Evolutionary conservation across 306 rosid species (phyloP), one percentile per base, ranked within the genome.

Genomic region (Quercus agrifolia): DNA sequence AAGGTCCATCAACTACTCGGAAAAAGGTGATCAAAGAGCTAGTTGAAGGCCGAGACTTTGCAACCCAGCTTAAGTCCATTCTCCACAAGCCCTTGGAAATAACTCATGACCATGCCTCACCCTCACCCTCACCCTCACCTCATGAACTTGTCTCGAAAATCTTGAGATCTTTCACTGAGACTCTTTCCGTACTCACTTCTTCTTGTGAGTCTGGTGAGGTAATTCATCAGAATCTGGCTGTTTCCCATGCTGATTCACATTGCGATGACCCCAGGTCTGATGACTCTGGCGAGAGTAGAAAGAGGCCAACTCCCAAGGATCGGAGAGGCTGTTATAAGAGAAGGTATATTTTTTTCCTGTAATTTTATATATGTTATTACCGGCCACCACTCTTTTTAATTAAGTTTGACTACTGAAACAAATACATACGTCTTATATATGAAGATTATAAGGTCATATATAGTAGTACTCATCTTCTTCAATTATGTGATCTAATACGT

Each of bases 301-400:
- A 87, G 86, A 81, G 83, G 5, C 21, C 82, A n/a, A 62, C 28
- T 25, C 5, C 78, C 1, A 91, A 85, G 81, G 85, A 87, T 81
- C 87, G 88, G 33, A 85, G 92, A 84, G 97, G 94, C 3, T 84
- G 92, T 75, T 91, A 91, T 77, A 91, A 91, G 84, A 79, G 94
- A 86, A 94, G 97, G 98, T 94, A 58, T 57, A 25, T 10, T 12
- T 76, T 14, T 28, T 27, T 52, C 11, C 25, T 28, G 73, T 77
- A 41, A 41, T 41, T 38, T 7, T 49, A 12, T 49, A 46, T 11
- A 3, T 49, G 12, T 13, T 49, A 49, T 49, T 49, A 49, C 14
- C 46, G 12, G 46, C 17, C 17, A 49, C 54, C 17, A 49, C 54
- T 49, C 54, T 3, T 49, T 49, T 49, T 10, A 49, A 49, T 49